phyloP scores from a whole-genome alignment of 371 early-diverging fungal genomes.

The Mucor indicus region DNA sequence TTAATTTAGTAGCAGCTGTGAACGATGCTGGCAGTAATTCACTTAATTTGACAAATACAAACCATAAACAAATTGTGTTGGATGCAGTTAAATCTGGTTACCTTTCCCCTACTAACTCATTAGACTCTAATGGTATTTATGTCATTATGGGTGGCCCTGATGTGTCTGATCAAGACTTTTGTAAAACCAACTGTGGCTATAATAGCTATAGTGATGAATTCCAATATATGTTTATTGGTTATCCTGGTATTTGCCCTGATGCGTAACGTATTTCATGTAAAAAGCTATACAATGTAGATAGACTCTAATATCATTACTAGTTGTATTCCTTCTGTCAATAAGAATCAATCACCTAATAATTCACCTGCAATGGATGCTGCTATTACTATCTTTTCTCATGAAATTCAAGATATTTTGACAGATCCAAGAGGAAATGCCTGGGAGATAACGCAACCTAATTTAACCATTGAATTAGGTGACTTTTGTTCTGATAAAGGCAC shows the following conservation, averaged over 20 bases:
- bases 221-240: constrained; percentile 48
- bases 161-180: constrained; percentile 42
- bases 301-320: constrained; percentile 3
- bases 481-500: constrained; percentile 38
- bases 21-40: constrained; percentile 43
- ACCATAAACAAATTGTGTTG: constrained; percentile 37
- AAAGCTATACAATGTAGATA: not conserved
- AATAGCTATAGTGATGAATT: constrained; percentile 43
- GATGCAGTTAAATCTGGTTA: constrained; percentile 47
- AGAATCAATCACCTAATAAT: constrained; percentile 38
- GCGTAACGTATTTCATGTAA: not conserved
- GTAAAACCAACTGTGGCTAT: constrained; percentile 46
- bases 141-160: constrained; percentile 40
- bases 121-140: constrained; percentile 49
- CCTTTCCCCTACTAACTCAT: constrained; percentile 35
- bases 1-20: constrained; percentile 47
- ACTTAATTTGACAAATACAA: constrained; percentile 30
- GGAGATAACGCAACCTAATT: constrained; percentile 18
- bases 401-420: constrained; percentile 48
- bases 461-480: constrained; percentile 41
- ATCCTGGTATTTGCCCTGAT: constrained; percentile 37
- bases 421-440: constrained; percentile 50
- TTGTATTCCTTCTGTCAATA: constrained; percentile 35
- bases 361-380: constrained; percentile 48
- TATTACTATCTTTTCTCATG: constrained; percentile 53